Evolutionary conservation across 2,329 filamentous ascomycete genomes (phyloP).

Genomic region (Colletotrichum noveboracense): DNA sequence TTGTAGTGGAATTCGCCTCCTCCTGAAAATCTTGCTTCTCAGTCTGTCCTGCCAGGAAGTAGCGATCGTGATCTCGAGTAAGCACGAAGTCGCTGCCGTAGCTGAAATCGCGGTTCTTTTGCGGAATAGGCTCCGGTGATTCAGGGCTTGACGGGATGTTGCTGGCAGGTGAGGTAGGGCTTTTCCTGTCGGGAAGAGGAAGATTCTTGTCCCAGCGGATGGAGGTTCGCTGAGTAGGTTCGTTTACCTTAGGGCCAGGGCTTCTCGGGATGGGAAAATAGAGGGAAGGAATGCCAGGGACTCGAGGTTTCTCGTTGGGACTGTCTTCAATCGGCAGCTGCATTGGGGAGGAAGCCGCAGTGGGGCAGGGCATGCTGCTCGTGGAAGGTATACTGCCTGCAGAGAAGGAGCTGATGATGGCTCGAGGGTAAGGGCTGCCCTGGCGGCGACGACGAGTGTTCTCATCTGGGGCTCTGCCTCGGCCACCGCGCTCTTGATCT

Average conservation of each 20-base stretch:
- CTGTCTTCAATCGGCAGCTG: neutral
- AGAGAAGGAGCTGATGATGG: neutral
- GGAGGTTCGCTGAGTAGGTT: neutral
- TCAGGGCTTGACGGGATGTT: neutral
- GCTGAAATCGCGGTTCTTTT: neutral
- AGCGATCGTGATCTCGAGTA: neutral
- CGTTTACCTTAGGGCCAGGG: neutral
- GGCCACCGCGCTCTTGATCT: neutral
- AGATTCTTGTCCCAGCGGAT: slow-evolving; percentile 11
- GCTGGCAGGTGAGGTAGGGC: neutral
- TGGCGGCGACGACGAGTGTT: neutral
- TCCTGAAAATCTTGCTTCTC: neutral
- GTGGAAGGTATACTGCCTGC: neutral
- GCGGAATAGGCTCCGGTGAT: neutral
- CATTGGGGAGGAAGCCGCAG: neutral
- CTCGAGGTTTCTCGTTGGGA: neutral
- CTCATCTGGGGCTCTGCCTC: neutral
- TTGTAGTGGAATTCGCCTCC: neutral
- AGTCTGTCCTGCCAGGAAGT: neutral
- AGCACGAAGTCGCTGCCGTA: neutral
- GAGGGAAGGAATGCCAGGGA: neutral
- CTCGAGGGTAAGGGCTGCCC: neutral
- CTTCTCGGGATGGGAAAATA: neutral
- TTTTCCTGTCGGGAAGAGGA: neutral
- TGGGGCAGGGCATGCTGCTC: neutral